These are phyloP conservation scores for Alternaria sp. DNA, from an alignment of 2,329 filamentous ascomycete genomes.

Conservation along the genomic window DNA sequence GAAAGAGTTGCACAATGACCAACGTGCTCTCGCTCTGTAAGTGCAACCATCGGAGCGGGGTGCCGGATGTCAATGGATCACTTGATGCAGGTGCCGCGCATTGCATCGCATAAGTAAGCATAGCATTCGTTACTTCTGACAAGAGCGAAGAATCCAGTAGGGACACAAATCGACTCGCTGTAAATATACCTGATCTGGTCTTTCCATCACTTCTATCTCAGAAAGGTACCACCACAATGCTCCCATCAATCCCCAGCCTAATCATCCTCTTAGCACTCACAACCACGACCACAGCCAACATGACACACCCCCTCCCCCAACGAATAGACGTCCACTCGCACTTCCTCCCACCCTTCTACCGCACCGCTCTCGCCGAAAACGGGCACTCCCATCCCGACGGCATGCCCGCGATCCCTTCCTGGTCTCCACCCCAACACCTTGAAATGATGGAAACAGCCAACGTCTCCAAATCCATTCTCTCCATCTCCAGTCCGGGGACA, in stretches of 20 bases:
- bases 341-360: slow-evolving; percentile 54
- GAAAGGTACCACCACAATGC: not conserved
- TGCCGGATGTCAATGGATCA: not conserved
- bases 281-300: slow-evolving; percentile 8
- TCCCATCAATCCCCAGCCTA: not conserved
- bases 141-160: not conserved
- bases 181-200: too few species aligned
- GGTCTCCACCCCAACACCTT: slow-evolving; percentile 57
- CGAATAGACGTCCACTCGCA: slow-evolving; percentile 59
- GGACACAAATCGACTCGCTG: not conserved
- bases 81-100: not conserved
- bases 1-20: not conserved
- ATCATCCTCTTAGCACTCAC: not conserved
- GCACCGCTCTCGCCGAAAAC: slow-evolving; percentile 48
- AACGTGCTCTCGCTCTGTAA: not conserved
- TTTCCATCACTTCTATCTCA: too few species aligned
- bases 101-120: not conserved
- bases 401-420: slow-evolving; percentile 57
- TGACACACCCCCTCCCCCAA: slow-evolving; percentile 27
- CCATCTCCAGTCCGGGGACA: slow-evolving; percentile 62
- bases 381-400: slow-evolving; percentile 57
- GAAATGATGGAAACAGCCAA: slow-evolving; percentile 58
- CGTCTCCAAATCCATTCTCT: slow-evolving; percentile 61
- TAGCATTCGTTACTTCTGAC: not conserved
- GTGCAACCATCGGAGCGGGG: not conserved